Conservation (phyloP, 768 basidiomycete genomes). For the Daedalea quercina region DNA sequence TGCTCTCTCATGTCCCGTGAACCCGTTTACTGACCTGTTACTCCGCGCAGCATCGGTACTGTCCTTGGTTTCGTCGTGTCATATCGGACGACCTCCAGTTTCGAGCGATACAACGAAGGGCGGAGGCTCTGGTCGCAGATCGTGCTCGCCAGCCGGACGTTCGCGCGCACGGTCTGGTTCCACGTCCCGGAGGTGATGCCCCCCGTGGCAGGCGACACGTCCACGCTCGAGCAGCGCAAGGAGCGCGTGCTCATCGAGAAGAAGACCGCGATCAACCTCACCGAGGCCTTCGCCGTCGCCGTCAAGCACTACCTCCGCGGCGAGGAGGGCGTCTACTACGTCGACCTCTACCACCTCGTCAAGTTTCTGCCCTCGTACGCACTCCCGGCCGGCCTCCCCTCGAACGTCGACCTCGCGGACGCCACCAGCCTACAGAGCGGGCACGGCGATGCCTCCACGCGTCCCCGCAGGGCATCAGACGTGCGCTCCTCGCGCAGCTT, state of each 20-base stretch:
- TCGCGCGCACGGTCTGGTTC: conserved; percentile 62
- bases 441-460: background rate
- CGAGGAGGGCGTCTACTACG: conserved; percentile 32
- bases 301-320: conserved; percentile 68
- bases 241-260: conserved; percentile 54
- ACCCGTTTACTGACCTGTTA: too few species aligned
- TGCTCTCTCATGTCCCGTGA: too few species aligned
- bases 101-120: conserved; percentile 75
- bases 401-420: conserved; percentile 24
- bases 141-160: conserved; percentile 45
- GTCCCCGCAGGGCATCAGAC: conserved; percentile 2
- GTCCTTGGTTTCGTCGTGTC: conserved; percentile 73
- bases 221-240: conserved; percentile 28
- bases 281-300: conserved; percentile 60
- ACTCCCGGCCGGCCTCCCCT: conserved; percentile 44
- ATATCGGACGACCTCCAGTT: conserved; percentile 65
- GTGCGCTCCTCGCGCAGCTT: conserved; percentile 8
- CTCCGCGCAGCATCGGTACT: conserved; percentile 40
- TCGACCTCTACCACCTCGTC: conserved; percentile 60
- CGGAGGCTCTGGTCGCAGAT: conserved; percentile 64
- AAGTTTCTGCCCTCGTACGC: conserved; percentile 68
- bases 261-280: conserved; percentile 60
- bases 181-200: conserved; percentile 42
- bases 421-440: background rate
- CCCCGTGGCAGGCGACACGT: conserved; percentile 9